A percentile compares a stretch with the other conserved stretches of the same genome.
Evolutionary conservation across 352 stramenopile species (phyloP).

Genomic region (Globisporangium uncinulatum): DNA sequence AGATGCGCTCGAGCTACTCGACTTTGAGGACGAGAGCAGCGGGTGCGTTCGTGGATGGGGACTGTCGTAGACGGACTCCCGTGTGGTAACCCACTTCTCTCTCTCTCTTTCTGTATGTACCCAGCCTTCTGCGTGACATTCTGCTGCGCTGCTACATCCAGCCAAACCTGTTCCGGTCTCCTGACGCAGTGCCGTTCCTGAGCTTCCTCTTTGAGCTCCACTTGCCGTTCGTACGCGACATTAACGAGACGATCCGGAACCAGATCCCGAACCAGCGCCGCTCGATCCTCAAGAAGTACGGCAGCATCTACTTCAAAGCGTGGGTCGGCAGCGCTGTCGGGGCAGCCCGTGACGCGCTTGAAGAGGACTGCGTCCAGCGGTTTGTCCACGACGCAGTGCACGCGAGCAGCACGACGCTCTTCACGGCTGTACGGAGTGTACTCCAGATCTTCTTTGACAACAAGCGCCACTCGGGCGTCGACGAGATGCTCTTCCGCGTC

Average conservation of each 20-base stretch:
- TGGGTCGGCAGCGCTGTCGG: conserved; percentile 55
- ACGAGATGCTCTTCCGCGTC: conserved; percentile 81
- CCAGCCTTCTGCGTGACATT: conserved; percentile 66
- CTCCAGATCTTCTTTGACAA: conserved; percentile 85
- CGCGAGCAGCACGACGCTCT: conserved; percentile 58
- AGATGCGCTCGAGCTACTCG: conserved; percentile 67
- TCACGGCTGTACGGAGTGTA: conserved; percentile 54
- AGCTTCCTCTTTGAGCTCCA: conserved; percentile 86
- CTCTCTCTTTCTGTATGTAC: neutral
- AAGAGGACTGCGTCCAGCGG: conserved; percentile 79
- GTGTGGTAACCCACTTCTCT: neutral
- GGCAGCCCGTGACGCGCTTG: conserved; percentile 55
- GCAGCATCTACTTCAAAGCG: conserved; percentile 81
- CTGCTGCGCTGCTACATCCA: conserved; percentile 86
- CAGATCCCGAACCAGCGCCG: conserved; percentile 80
- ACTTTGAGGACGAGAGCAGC: conserved; percentile 83
- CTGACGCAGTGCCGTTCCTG: conserved; percentile 77
- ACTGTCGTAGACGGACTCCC: neutral
- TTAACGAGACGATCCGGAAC: conserved; percentile 86
- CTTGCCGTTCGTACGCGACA: conserved; percentile 75
- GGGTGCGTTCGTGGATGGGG: conserved; percentile 19
- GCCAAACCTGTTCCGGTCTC: conserved; percentile 76
- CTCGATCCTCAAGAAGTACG: conserved; percentile 78
- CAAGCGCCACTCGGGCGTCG: conserved; percentile 72
- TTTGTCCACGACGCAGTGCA: conserved; percentile 74